Conservation (phyloP, 345 rosid species). For the Gossypium australe region DNA sequence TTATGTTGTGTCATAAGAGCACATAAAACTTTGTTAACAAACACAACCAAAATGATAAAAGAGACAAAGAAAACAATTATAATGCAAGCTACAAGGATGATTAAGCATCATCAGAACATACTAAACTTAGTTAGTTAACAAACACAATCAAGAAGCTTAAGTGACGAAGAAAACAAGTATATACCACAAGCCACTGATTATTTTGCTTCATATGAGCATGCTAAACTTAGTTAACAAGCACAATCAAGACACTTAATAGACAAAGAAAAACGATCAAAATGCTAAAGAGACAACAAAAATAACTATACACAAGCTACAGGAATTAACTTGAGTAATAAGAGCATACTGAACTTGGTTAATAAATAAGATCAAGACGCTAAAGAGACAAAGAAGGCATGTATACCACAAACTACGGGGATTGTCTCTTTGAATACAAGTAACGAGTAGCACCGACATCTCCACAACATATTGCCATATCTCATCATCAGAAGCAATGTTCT, state of each 20-base stretch:
- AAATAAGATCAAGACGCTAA: background rate
- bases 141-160: background rate
- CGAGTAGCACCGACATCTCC: conserved; percentile 75
- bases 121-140: background rate
- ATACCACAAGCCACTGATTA: background rate
- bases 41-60: background rate
- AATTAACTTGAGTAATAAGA: background rate
- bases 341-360: background rate
- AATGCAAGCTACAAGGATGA: background rate
- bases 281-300: background rate
- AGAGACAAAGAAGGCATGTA: background rate
- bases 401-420: background rate
- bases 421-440: conserved; percentile 36
- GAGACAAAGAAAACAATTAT: background rate
- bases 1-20: conserved; percentile 21
- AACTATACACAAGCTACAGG: background rate
- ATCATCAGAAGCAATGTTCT: conserved; percentile 72
- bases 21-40: background rate
- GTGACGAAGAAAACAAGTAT: background rate
- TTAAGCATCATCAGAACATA: background rate
- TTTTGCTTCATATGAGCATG: background rate
- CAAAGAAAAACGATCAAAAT: background rate
- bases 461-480: conserved; percentile 73
- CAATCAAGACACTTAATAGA: background rate
- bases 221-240: background rate